These are phyloP conservation scores for Leccinum longicurvipes DNA, from an alignment of 768 basidiomycete genomes.

Conservation along the genomic window DNA sequence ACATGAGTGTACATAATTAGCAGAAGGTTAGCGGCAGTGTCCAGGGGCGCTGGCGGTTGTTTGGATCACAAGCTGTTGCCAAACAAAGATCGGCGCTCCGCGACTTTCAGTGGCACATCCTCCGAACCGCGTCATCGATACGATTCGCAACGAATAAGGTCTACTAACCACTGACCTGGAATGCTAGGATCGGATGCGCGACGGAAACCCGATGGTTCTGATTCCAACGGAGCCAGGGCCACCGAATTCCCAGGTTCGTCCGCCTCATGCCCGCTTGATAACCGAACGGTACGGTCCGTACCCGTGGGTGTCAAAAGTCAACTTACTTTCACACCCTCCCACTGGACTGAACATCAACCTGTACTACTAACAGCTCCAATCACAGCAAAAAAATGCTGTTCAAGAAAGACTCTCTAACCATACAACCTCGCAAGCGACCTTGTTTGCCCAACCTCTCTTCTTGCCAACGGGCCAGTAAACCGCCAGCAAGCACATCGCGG, in stretches of 20 bases:
- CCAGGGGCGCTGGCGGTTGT: not conserved
- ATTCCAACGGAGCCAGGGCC: not conserved
- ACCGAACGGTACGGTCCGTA: slow-evolving; percentile 16
- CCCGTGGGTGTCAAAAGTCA: slow-evolving; percentile 14
- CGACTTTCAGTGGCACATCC: not conserved
- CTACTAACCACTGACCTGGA: not conserved
- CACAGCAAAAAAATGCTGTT: slow-evolving; percentile 16
- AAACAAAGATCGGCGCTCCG: slow-evolving; percentile 6
- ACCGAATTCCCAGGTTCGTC: slow-evolving; percentile 9
- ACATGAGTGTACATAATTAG: slow-evolving; percentile 8
- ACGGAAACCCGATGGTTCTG: not conserved
- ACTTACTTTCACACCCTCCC: slow-evolving; percentile 25
- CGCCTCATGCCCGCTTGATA: slow-evolving; percentile 13
- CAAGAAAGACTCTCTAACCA: slow-evolving; percentile 11
- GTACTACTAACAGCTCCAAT: slow-evolving; percentile 20
- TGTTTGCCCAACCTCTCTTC: not conserved
- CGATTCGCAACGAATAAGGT: not conserved
- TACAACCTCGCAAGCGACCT: slow-evolving; percentile 4
- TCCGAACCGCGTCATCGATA: too few relatives aligned
- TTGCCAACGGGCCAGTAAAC: not conserved
- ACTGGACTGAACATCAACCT: slow-evolving; percentile 15
- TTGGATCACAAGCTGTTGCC: slow-evolving; percentile 11
- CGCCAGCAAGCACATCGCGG: slow-evolving; percentile 4
- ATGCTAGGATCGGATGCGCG: not conserved
- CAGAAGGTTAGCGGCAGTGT: not conserved